Evolutionary conservation across 352 stramenopile species (phyloP).

Genomic region (Poterioochromonas sp.): DNA sequence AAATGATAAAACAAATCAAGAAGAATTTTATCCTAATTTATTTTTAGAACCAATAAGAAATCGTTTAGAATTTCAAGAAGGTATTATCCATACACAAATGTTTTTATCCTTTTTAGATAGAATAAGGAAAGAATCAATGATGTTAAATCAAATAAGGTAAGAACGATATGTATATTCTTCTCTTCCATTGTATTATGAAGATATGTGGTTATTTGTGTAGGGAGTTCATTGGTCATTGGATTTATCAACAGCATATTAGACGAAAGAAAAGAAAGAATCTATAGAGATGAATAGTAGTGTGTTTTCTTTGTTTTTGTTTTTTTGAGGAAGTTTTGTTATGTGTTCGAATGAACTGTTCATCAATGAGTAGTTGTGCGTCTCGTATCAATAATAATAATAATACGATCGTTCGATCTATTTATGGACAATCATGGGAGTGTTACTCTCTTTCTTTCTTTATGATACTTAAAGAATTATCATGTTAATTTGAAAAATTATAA

Average conservation of each 20-base stretch:
- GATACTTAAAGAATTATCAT: too few species aligned
- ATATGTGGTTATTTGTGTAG: background rate
- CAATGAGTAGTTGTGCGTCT: too few species aligned
- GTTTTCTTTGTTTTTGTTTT: too few species aligned
- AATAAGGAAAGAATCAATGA: background rate
- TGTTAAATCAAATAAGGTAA: slow-evolving; percentile 1
- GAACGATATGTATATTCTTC: background rate
- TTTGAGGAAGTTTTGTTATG: too few species aligned
- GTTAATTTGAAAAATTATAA: too few species aligned
- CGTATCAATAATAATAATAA: too few species aligned
- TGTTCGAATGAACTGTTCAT: too few species aligned
- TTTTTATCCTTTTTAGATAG: slow-evolving; percentile 12
- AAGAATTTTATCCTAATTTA: slow-evolving; percentile 16
- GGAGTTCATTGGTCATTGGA: slow-evolving; percentile 22
- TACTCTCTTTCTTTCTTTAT: too few species aligned
- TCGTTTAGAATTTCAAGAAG: slow-evolving; percentile 22
- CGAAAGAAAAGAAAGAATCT: background rate
- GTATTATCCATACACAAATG: slow-evolving; percentile 10
- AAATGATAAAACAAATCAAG: background rate
- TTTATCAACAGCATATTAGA: background rate
- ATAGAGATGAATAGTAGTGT: too few species aligned
- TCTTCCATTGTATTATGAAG: background rate
- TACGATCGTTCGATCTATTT: too few species aligned
- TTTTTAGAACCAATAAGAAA: background rate
- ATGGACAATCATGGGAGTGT: too few species aligned